Conservation (phyloP, 2,329 filamentous ascomycete species). For the Lasiodiplodia hormozganensis region DNA sequence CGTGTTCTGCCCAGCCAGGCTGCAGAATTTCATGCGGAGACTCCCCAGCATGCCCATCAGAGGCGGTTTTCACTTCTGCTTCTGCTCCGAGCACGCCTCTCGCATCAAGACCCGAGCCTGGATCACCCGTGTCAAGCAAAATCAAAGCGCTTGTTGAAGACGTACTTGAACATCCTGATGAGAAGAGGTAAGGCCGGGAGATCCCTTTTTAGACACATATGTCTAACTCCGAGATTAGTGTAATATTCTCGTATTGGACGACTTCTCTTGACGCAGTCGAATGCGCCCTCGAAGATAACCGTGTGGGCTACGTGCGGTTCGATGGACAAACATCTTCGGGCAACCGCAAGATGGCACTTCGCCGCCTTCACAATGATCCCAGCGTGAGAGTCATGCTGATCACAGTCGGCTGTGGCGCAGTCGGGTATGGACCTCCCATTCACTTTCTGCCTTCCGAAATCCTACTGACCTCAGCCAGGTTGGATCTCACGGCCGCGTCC, state of each 20-base stretch:
- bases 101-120: neutral
- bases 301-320: neutral
- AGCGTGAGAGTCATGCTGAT: conserved; percentile 54
- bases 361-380: conserved; percentile 45
- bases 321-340: neutral
- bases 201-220: neutral
- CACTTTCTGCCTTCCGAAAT: neutral
- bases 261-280: conserved; percentile 57
- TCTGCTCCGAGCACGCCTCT: neutral
- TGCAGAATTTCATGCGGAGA: neutral
- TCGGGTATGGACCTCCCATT: conserved; percentile 49
- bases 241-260: conserved; percentile 62
- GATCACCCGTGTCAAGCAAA: neutral
- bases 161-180: neutral
- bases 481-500: conserved; percentile 57
- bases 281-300: conserved; percentile 44
- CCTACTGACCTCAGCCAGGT: conserved; percentile 37
- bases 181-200: neutral
- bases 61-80: neutral
- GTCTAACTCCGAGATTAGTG: conserved; percentile 41
- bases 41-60: neutral
- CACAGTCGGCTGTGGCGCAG: conserved; percentile 60
- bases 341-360: neutral
- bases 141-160: neutral
- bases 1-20: neutral